These are phyloP conservation scores for Ciborinia camelliae DNA, from an alignment of 2,329 filamentous ascomycete genomes.

Conservation along the genomic window DNA sequence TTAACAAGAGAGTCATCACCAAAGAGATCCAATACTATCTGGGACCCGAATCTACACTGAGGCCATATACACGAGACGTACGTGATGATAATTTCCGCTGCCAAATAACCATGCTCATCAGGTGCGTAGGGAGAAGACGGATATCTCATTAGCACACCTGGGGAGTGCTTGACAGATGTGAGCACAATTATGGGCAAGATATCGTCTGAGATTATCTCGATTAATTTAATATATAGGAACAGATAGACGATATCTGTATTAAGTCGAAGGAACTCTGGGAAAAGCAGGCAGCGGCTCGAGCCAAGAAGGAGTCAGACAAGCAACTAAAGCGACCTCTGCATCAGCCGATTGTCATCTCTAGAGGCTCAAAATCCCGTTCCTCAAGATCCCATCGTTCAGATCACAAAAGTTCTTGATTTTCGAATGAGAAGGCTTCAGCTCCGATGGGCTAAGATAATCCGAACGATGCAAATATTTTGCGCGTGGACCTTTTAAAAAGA, in stretches of 20 bases:
- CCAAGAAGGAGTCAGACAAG: slow-evolving; percentile 45
- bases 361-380: slow-evolving; percentile 35
- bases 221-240: slow-evolving; percentile 45
- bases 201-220: background rate
- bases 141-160: slow-evolving; percentile 57
- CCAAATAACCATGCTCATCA: slow-evolving; percentile 26
- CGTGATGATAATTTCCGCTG: slow-evolving; percentile 31
- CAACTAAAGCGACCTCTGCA: slow-evolving; percentile 55
- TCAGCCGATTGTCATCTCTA: slow-evolving; percentile 51
- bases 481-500: slow-evolving; percentile 4
- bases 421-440: slow-evolving; percentile 27
- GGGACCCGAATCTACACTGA: slow-evolving; percentile 55
- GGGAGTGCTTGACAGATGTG: slow-evolving; percentile 57
- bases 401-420: slow-evolving; percentile 27
- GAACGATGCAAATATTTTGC: background rate
- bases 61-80: slow-evolving; percentile 56
- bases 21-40: slow-evolving; percentile 57
- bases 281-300: slow-evolving; percentile 50
- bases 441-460: slow-evolving; percentile 25
- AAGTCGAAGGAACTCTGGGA: slow-evolving; percentile 59
- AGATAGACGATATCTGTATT: slow-evolving; percentile 60
- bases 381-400: slow-evolving; percentile 26
- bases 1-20: slow-evolving; percentile 58
- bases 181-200: slow-evolving; percentile 34
- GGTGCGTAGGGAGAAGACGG: slow-evolving; percentile 54